Evolutionary conservation across 257 asterid genomes (phyloP).

Genomic region (Lithospermum erythrorhizon): DNA sequence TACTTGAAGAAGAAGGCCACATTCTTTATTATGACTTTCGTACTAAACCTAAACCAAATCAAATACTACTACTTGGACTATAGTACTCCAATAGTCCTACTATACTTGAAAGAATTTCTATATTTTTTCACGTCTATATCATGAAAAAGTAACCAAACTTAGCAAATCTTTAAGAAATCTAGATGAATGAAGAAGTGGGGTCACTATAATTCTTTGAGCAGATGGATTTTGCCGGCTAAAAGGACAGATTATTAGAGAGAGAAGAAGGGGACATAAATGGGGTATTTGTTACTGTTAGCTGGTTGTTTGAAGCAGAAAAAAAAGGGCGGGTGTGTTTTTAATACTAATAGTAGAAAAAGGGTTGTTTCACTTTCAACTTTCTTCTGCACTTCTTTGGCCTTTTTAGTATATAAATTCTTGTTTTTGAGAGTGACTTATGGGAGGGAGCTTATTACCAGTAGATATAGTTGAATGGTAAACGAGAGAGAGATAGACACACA

Average conservation of each 20-base stretch:
- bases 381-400: slow-evolving; percentile 24
- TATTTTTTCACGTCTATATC: not conserved
- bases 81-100: too few species aligned
- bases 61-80: not conserved
- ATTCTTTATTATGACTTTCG: too few species aligned
- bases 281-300: slow-evolving; percentile 5
- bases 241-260: not conserved
- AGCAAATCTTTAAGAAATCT: slow-evolving; percentile 16
- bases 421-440: slow-evolving; percentile 7
- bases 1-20: slow-evolving; percentile 42
- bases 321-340: slow-evolving; percentile 3
- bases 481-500: slow-evolving; percentile 20
- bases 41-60: too few species aligned
- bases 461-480: slow-evolving; percentile 18
- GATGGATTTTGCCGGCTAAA: slow-evolving; percentile 15
- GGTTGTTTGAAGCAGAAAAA: too few species aligned
- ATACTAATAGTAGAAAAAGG: slow-evolving; percentile 5
- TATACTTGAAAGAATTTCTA: too few species aligned
- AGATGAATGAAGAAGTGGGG: slow-evolving; percentile 29
- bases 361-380: slow-evolving; percentile 18
- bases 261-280: not conserved
- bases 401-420: slow-evolving; percentile 13
- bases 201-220: slow-evolving; percentile 36
- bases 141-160: not conserved
- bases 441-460: slow-evolving; percentile 23